Percentiles rank a stretch among this genome's conserved stretches.
Evolutionary conservation across 176 grass and related monocot genomes (phyloP).

Genomic region (Saccharum spontaneum): DNA sequence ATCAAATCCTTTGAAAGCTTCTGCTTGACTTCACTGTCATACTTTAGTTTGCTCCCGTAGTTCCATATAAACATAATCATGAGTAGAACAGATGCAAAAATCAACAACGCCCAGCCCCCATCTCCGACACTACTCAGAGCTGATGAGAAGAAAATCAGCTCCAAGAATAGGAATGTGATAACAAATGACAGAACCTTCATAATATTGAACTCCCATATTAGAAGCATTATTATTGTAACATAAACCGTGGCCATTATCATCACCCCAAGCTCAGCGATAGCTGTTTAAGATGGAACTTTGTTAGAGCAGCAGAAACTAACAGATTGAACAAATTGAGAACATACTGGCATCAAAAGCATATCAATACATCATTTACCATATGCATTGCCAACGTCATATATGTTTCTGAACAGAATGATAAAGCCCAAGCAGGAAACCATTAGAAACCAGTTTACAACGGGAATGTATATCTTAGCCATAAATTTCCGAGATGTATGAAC

Average conservation of each 20-base stretch:
- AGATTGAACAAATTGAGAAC: slow-evolving; percentile 23
- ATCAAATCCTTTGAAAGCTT: slow-evolving; percentile 88
- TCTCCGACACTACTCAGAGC: slow-evolving; percentile 84
- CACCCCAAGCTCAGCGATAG: slow-evolving; percentile 86
- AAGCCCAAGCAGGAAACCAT: slow-evolving; percentile 77
- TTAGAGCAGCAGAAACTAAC: slow-evolving; percentile 13
- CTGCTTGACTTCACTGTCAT: slow-evolving; percentile 88
- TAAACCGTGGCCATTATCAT: slow-evolving; percentile 93
- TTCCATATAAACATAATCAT: slow-evolving; percentile 90
- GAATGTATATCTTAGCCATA: slow-evolving; percentile 97
- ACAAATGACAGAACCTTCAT: slow-evolving; percentile 65
- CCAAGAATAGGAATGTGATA: slow-evolving; percentile 64
- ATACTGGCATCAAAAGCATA: slow-evolving; percentile 16
- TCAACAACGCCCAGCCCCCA: slow-evolving; percentile 83
- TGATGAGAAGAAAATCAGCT: slow-evolving; percentile 88
- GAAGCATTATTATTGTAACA: slow-evolving; percentile 94
- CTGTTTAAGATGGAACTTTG: slow-evolving; percentile 49
- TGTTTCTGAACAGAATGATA: slow-evolving; percentile 65
- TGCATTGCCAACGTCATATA: slow-evolving; percentile 81
- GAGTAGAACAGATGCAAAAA: slow-evolving; percentile 70
- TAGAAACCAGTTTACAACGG: slow-evolving; percentile 91
- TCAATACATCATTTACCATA: slow-evolving; percentile 64
- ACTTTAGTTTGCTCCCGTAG: slow-evolving; percentile 91
- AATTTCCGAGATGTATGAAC: slow-evolving; percentile 95
- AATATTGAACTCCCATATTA: slow-evolving; percentile 90